Conservation (phyloP, 1,284 basidiomycete species). For the Lentinula novae-zelandiae region DNA sequence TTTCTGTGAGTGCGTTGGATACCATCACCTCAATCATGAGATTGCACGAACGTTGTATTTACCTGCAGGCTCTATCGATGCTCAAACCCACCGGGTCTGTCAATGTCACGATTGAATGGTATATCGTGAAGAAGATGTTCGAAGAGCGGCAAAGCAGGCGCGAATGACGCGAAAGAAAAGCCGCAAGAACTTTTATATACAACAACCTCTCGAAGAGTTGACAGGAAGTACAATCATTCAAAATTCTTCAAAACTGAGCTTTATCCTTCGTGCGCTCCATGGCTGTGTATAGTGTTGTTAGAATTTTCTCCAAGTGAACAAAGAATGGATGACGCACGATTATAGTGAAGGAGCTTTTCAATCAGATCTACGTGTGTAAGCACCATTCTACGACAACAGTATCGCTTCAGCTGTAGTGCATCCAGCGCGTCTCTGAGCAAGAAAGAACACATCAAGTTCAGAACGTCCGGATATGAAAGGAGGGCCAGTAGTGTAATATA, state of each 20-base stretch:
- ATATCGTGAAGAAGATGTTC: too few species aligned
- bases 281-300: constrained; percentile 22
- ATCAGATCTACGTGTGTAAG: constrained; percentile 97
- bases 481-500: background rate
- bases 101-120: too few species aligned
- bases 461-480: background rate
- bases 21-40: too few species aligned
- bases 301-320: background rate
- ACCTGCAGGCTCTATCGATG: too few species aligned
- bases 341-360: constrained; percentile 94
- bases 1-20: too few species aligned
- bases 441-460: background rate
- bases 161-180: too few species aligned
- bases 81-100: too few species aligned
- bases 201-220: background rate
- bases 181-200: background rate
- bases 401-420: constrained; percentile 86
- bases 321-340: constrained; percentile 60
- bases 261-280: constrained; percentile 47
- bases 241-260: constrained; percentile 4
- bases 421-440: constrained; percentile 61
- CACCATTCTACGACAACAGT: constrained; percentile 98
- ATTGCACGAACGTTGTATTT: too few species aligned
- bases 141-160: too few species aligned
- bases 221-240: background rate